Conservation (phyloP, 148 eudicot species). For the Gaultheria prostrata region DNA sequence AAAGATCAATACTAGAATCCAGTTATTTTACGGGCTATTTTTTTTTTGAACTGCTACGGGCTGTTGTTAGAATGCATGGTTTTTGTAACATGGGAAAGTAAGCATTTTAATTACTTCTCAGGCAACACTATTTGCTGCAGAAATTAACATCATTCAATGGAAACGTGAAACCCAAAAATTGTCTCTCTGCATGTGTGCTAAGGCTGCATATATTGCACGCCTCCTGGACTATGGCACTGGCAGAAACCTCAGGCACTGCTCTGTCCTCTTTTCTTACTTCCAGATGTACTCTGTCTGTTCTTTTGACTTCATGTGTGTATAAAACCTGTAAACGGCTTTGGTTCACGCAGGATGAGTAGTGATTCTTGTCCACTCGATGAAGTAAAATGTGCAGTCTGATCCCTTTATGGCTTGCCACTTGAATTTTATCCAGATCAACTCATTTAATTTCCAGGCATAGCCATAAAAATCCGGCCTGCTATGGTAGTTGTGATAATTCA, state of each 20-base stretch:
- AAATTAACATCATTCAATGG: neutral
- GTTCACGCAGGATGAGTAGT: neutral
- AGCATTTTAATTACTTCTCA: neutral
- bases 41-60: no score
- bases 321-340: neutral
- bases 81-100: neutral
- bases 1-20: conserved; percentile 1
- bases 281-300: neutral
- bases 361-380: neutral
- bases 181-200: neutral
- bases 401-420: neutral
- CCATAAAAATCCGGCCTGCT: neutral
- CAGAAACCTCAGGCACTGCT: conserved; percentile 6
- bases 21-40: neutral
- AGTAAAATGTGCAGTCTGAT: neutral
- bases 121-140: conserved; percentile 7
- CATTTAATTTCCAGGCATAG: neutral
- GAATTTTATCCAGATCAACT: neutral
- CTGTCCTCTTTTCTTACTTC: neutral
- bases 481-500: neutral
- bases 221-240: neutral
- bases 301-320: neutral
- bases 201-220: neutral
- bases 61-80: neutral
- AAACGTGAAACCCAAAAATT: neutral